Base-by-base conservation (phyloP, 2,329 filamentous ascomycete species). In the Fusarium sp. region DNA sequence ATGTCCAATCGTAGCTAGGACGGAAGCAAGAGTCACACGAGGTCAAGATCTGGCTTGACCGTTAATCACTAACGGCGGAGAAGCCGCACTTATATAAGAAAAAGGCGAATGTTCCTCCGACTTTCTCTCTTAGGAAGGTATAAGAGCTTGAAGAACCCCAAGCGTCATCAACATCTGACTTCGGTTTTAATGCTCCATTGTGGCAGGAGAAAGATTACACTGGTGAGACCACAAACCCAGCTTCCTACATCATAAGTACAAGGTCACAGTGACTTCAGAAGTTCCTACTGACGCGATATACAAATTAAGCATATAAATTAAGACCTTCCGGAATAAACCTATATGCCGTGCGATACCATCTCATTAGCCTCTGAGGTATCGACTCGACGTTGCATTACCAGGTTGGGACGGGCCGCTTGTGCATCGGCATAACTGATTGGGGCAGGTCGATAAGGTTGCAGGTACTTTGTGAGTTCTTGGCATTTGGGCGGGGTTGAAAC, bases 381-480 rank as follows among this genome's bases (percentile, higher is more conserved):
- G 26, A 42, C 22, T n/a, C n/a, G 28, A 48, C 18, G 57, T 69
- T 18, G 26, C 36, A 66, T 54, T 50, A 22, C 31, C 31, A 34
- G 11, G 31, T 22, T 66, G 53, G 31, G 14, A 43, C 62, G 66
- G 66, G 18, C 66, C 66, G 66, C 61, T 44, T 43, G 46, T 48
- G 62, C 63, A 66, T 69, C 66, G 66, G 66, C 44, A 70, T 58
- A 42, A 7, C 66, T 69, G 33, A 24, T 70, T 69, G 28, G 17
- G 66, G 66, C 51, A 69, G 66, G 66, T 69, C 56, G 44, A 50
- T 42, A 50, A 17, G n/a, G n/a, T 10, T 3, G 11, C 13, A 46
- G 66, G 66, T 42, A 69, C 66, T 69, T 69, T 69, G 56, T 69
- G 36, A 45, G 40, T 38, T 34, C 66, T 69, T 69, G 66, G 66